Conservation (phyloP, 805 yeast species). For the Kodamaea nitidulidarum region DNA sequence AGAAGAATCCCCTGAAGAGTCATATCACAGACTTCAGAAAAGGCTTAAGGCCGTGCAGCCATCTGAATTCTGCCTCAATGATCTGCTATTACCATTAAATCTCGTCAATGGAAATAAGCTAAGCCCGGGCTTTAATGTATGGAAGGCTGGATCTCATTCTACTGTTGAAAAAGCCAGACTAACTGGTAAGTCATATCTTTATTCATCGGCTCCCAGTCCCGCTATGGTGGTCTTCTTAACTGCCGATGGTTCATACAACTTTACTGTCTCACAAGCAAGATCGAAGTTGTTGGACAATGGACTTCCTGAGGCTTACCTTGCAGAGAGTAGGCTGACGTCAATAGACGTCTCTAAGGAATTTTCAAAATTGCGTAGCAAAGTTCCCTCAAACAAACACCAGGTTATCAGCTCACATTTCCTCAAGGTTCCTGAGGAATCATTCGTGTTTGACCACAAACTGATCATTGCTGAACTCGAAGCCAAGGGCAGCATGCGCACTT, state of each 20-base stretch:
- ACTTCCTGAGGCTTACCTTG: slow-evolving; percentile 21
- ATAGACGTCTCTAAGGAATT: slow-evolving; percentile 22
- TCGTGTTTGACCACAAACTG: slow-evolving; percentile 19
- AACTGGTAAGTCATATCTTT: slow-evolving; percentile 20
- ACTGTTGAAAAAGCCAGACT: slow-evolving; percentile 14
- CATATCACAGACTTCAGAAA: slow-evolving; percentile 4
- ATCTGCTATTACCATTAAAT: slow-evolving; percentile 14
- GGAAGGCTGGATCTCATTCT: slow-evolving; percentile 14
- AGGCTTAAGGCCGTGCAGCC: slow-evolving; percentile 7
- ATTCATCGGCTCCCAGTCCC: slow-evolving; percentile 31
- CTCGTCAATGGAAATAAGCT: slow-evolving; percentile 19
- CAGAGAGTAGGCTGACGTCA: slow-evolving; percentile 3
- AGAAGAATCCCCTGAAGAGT: slow-evolving; percentile 3
- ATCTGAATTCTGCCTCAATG: slow-evolving; percentile 17
- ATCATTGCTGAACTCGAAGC: slow-evolving; percentile 17
- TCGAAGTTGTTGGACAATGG: slow-evolving; percentile 19
- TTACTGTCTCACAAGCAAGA: slow-evolving; percentile 14
- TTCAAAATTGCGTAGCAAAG: slow-evolving; percentile 15
- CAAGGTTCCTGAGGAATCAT: slow-evolving; percentile 24
- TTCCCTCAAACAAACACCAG: slow-evolving; percentile 17
- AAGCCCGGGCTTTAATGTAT: slow-evolving; percentile 21
- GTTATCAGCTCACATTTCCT: slow-evolving; percentile 27
- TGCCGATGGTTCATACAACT: slow-evolving; percentile 30
- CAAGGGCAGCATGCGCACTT: slow-evolving; percentile 13
- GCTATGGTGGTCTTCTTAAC: slow-evolving; percentile 22